These are phyloP conservation scores for Xylaria arbuscula DNA, from an alignment of 2,329 filamentous ascomycete species.

Conservation along the genomic window DNA sequence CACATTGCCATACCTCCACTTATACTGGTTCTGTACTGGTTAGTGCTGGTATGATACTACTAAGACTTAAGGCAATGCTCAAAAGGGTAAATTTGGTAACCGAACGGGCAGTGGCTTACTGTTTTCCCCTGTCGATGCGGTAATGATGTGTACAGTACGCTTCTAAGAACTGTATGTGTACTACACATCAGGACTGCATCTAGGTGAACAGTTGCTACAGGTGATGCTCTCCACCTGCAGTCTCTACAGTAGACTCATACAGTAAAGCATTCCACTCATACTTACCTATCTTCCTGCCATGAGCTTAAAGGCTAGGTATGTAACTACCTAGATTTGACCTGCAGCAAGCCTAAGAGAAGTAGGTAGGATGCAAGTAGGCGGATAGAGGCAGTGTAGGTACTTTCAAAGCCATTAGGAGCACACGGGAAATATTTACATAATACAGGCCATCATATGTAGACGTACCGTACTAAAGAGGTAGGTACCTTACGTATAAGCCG, in stretches of 20 bases:
- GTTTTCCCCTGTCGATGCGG: slow-evolving; percentile 13
- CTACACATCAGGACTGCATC: neutral
- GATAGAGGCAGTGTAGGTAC: too few species aligned
- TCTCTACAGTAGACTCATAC: neutral
- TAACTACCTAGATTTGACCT: neutral
- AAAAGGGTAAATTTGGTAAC: slow-evolving; percentile 11
- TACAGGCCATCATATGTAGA: too few species aligned
- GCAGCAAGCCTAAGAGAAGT: neutral
- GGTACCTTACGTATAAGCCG: too few species aligned
- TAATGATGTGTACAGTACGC: neutral
- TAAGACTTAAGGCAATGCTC: neutral
- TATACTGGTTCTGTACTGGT: slow-evolving; percentile 12
- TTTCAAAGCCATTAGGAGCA: too few species aligned
- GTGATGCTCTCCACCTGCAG: slow-evolving; percentile 1
- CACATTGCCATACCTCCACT: slow-evolving; percentile 24
- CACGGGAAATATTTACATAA: too few species aligned
- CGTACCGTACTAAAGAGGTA: too few species aligned
- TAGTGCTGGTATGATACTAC: too few species aligned
- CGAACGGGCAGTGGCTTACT: slow-evolving; percentile 19
- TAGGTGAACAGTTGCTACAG: slow-evolving; percentile 3
- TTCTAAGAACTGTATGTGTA: neutral
- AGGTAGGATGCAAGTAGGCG: neutral
- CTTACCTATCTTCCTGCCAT: neutral
- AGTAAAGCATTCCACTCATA: neutral
- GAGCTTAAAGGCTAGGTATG: neutral